phyloP scores from a whole-genome alignment of 139 green algal species.

The Mesotaenium endlicherianum region DNA sequence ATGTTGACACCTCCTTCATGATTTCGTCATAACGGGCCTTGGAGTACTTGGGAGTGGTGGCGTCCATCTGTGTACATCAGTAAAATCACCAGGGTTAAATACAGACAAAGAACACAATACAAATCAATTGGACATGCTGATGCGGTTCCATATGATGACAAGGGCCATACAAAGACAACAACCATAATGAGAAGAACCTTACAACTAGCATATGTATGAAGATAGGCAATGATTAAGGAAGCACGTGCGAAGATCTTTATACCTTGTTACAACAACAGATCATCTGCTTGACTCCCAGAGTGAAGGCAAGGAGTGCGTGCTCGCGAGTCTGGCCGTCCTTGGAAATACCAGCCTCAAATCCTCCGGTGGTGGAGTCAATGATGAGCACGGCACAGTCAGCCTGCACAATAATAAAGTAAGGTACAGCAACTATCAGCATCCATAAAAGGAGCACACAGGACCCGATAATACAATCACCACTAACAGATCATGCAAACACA shows the following conservation, averaged over 20 bases:
- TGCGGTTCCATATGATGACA: constrained; percentile 95
- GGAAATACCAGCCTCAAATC: constrained; percentile 58
- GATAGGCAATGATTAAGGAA: constrained; percentile 49
- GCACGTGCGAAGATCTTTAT: too few species aligned
- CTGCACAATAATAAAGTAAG: constrained; percentile 1
- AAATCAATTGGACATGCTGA: constrained; percentile 71
- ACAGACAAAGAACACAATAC: neutral
- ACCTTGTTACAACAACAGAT: constrained; percentile 75
- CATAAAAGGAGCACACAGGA: neutral
- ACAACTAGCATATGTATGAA: constrained; percentile 72
- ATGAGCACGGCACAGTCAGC: constrained; percentile 77
- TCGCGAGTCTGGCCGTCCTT: constrained; percentile 96
- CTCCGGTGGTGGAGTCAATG: constrained; percentile 77
- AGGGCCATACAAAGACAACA: constrained; percentile 85
- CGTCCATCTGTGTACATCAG: constrained; percentile 58
- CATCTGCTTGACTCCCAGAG: constrained; percentile 97
- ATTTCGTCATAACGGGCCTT: constrained; percentile 95
- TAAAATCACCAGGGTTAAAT: constrained; percentile 24
- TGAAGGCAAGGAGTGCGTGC: constrained; percentile 96
- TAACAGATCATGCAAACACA: neutral
- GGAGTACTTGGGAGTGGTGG: constrained; percentile 86
- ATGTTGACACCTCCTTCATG: constrained; percentile 90
- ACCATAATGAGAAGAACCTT: constrained; percentile 88
- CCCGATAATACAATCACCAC: neutral
- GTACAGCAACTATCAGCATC: neutral